Conservation (phyloP, 2,329 filamentous ascomycete species). For the Talaromyces sp. region DNA sequence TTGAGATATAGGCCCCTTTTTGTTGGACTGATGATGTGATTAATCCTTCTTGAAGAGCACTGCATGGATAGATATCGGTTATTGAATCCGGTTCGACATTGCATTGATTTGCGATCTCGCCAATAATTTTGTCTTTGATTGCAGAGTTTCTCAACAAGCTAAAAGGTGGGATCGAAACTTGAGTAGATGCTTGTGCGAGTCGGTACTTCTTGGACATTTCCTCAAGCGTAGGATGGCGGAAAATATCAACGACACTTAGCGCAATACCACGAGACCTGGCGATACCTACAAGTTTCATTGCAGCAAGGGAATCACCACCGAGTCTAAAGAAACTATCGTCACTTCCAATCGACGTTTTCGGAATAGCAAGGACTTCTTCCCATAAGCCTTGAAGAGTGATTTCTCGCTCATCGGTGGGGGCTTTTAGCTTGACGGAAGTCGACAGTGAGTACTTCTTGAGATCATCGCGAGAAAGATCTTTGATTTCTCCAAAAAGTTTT, state of each 20-base stretch:
- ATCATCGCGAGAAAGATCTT: constrained; percentile 32
- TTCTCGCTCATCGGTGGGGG: constrained; percentile 26
- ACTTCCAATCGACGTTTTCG: constrained; percentile 20
- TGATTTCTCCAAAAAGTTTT: constrained; percentile 28
- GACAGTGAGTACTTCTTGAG: constrained; percentile 31
- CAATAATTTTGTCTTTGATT: constrained; percentile 22
- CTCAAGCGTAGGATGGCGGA: constrained; percentile 41
- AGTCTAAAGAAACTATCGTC: constrained; percentile 31
- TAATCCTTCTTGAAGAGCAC: constrained; percentile 45
- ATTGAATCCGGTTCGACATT: constrained; percentile 28
- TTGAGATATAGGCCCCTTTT: constrained; percentile 48
- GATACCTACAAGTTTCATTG: constrained; percentile 22
- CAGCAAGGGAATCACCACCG: constrained; percentile 26
- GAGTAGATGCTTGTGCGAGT: not conserved
- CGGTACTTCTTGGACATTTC: constrained; percentile 41
- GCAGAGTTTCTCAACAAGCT: constrained; percentile 26
- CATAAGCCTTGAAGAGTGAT: constrained; percentile 21
- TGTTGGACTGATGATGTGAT: constrained; percentile 49
- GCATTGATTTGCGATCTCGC: constrained; percentile 32
- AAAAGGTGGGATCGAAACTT: constrained; percentile 25
- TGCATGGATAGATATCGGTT: constrained; percentile 43
- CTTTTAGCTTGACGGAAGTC: constrained; percentile 20
- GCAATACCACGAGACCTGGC: constrained; percentile 10
- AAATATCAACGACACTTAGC: constrained; percentile 23
- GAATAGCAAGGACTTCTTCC: constrained; percentile 23